phyloP scores from a whole-genome alignment of 2,329 filamentous ascomycete genomes.

The Pyrenophora tritici-repentis region DNA sequence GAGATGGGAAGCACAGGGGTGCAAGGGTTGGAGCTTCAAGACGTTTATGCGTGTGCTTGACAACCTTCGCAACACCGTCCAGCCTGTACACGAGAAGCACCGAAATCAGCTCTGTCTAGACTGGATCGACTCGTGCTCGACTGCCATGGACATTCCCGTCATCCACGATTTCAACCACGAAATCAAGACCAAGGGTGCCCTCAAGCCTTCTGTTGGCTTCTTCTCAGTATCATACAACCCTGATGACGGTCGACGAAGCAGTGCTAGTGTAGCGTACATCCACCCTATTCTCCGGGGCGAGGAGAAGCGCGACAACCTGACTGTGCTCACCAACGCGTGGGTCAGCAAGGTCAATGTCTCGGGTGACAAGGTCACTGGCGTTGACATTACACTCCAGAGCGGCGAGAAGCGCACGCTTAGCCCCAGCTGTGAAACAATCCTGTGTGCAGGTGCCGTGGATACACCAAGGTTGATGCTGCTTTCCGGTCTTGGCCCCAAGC shows the following conservation, averaged over 20 bases:
- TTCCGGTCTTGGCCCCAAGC: conserved; percentile 56
- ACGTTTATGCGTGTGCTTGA: conserved; percentile 81
- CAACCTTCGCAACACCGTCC: conserved; percentile 86
- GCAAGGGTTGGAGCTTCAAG: conserved; percentile 84
- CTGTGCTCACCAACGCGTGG: conserved; percentile 85
- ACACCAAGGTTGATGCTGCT: conserved; percentile 70
- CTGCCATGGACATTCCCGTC: conserved; percentile 78
- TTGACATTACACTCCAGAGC: conserved; percentile 69
- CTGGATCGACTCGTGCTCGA: conserved; percentile 82
- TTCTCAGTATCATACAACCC: conserved; percentile 92
- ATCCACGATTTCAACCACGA: conserved; percentile 86
- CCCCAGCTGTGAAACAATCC: conserved; percentile 75
- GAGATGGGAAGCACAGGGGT: conserved; percentile 81
- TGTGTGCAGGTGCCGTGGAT: conserved; percentile 80
- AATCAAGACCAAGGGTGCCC: conserved; percentile 72
- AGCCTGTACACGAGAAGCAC: conserved; percentile 83
- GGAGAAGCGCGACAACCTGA: conserved; percentile 82
- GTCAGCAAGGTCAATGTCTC: conserved; percentile 79
- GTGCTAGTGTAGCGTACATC: conserved; percentile 88
- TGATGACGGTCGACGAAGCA: conserved; percentile 81
- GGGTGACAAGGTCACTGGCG: conserved; percentile 71
- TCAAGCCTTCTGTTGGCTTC: conserved; percentile 82
- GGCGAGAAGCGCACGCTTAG: conserved; percentile 61
- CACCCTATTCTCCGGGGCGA: conserved; percentile 86
- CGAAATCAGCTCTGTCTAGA: conserved; percentile 90